Evolutionary conservation across 345 rosid genomes (phyloP).

Genomic region (Mallotus nudiflorus): DNA sequence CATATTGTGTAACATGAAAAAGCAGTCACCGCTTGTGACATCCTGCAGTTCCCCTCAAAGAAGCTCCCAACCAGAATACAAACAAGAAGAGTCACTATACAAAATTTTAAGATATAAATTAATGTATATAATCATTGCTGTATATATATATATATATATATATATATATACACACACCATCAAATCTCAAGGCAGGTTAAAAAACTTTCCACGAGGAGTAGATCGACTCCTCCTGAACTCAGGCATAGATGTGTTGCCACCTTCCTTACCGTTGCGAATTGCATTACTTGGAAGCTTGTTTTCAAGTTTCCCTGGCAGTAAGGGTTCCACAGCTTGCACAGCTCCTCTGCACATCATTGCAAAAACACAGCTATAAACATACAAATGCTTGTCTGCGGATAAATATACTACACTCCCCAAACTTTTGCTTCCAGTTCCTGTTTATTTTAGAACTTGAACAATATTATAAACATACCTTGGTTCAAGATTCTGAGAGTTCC

Average conservation of each 20-base stretch:
- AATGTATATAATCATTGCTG: neutral
- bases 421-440: no score
- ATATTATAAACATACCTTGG: slow-evolving; percentile 47
- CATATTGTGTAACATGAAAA: neutral
- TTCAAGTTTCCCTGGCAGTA: slow-evolving; percentile 42
- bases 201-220: slow-evolving; percentile 66
- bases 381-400: no score
- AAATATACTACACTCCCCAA: no score
- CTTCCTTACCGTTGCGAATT: slow-evolving; percentile 44
- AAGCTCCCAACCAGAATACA: slow-evolving; percentile 5
- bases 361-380: neutral
- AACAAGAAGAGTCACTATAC: slow-evolving; percentile 20
- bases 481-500: slow-evolving; percentile 55
- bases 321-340: slow-evolving; percentile 44
- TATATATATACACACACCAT: neutral
- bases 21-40: slow-evolving; percentile 8
- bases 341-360: slow-evolving; percentile 42
- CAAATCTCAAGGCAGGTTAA: slow-evolving; percentile 41
- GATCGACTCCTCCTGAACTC: slow-evolving; percentile 75
- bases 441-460: no score
- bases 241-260: slow-evolving; percentile 41
- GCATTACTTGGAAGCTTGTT: slow-evolving; percentile 42
- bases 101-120: slow-evolving; percentile 8
- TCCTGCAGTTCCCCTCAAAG: neutral
- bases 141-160: neutral